Conservation (phyloP, 257 asterid species). For the Hygrophila difformis region DNA sequence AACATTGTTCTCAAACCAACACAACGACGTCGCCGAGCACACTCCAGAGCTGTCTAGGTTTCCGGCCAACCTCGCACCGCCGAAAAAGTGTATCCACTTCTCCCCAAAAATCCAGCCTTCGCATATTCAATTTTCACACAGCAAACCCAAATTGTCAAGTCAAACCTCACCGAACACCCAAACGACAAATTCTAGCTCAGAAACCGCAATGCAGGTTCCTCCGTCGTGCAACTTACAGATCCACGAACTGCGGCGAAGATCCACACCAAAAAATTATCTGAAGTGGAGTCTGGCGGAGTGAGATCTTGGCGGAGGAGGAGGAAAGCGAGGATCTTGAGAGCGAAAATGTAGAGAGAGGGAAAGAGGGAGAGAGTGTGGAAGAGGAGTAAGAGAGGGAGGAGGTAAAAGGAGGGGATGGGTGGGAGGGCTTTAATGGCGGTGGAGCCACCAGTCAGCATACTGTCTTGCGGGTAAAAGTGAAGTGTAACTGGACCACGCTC, state of each 20-base stretch:
- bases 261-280: constrained; percentile 2
- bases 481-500: constrained; percentile 3
- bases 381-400: background rate
- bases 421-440: constrained; percentile 14
- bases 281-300: background rate
- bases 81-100: constrained; percentile 30
- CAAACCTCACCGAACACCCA: background rate
- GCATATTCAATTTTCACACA: constrained; percentile 26
- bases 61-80: constrained; percentile 17
- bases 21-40: constrained; percentile 13
- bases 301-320: background rate
- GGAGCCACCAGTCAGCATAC: constrained; percentile 17
- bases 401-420: background rate
- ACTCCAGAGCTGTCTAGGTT: constrained; percentile 19
- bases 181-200: constrained; percentile 16
- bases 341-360: constrained; percentile 2
- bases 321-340: constrained; percentile 11
- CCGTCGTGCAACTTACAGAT: constrained; percentile 16
- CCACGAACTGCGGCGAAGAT: constrained; percentile 19
- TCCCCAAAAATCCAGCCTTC: constrained; percentile 10
- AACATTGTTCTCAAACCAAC: constrained; percentile 29
- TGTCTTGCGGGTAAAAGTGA: constrained; percentile 5
- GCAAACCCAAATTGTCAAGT: background rate
- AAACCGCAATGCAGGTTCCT: constrained; percentile 27
- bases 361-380: background rate